A percentile compares a stretch with the other conserved stretches of the same genome.
phyloP scores from a whole-genome alignment of 129 eudicot species.

The Escallonia herrerae region DNA sequence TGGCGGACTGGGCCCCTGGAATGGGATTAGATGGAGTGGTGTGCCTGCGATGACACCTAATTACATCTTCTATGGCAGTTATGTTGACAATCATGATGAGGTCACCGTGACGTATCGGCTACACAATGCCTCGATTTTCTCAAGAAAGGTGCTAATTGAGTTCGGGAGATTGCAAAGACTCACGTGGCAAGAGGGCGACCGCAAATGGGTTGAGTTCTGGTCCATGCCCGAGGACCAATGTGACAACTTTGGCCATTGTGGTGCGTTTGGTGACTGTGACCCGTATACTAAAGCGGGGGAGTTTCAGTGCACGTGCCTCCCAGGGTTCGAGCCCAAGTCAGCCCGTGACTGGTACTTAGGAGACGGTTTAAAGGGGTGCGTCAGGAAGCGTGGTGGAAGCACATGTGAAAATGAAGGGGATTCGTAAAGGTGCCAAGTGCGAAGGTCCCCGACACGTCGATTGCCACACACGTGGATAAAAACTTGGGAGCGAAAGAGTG shows the following conservation, averaged over 20 bases:
- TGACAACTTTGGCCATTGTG: slow-evolving; percentile 36
- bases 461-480: slow-evolving; percentile 26
- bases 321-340: slow-evolving; percentile 37
- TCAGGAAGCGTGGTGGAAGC: slow-evolving; percentile 10
- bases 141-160: slow-evolving; percentile 25
- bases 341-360: slow-evolving; percentile 35
- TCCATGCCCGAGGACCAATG: slow-evolving; percentile 32
- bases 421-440: slow-evolving; percentile 27
- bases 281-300: not conserved
- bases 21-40: slow-evolving; percentile 31
- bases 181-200: slow-evolving; percentile 21
- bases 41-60: slow-evolving; percentile 12
- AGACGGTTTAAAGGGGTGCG: slow-evolving; percentile 44
- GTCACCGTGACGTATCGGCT: slow-evolving; percentile 2
- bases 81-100: slow-evolving; percentile 24
- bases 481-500: slow-evolving; percentile 36
- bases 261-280: slow-evolving; percentile 32
- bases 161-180: slow-evolving; percentile 21
- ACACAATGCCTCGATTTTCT: slow-evolving; percentile 24
- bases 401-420: slow-evolving; percentile 25
- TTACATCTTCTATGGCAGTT: slow-evolving; percentile 13
- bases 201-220: slow-evolving; percentile 26
- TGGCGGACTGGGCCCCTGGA: slow-evolving; percentile 47
- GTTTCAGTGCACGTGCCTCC: slow-evolving; percentile 34
- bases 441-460: slow-evolving; percentile 41